These are phyloP conservation scores for Barbarea vulgaris DNA, from an alignment of 345 rosid species.

Conservation along the genomic window DNA sequence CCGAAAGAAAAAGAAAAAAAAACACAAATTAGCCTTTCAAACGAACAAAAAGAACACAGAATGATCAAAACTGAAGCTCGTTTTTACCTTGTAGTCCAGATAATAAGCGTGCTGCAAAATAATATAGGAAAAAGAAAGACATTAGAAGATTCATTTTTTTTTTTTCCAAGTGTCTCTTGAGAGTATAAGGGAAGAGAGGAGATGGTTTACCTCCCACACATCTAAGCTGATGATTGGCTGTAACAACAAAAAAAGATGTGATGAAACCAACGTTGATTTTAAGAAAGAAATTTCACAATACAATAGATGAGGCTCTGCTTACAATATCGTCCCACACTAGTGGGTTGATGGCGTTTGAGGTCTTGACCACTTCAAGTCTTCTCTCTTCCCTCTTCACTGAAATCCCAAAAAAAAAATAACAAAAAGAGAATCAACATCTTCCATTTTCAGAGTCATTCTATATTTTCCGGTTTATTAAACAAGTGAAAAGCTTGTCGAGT, in stretches of 20 bases:
- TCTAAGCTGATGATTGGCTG: conserved; percentile 93
- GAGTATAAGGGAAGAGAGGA: conserved; percentile 5
- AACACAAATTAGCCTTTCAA: conserved; percentile 1
- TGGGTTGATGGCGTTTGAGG: conserved; percentile 78
- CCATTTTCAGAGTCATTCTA: background rate
- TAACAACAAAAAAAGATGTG: conserved; percentile 44
- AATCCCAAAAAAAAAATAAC: conserved; percentile 8
- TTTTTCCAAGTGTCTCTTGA: background rate
- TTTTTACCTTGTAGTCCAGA: conserved; percentile 80
- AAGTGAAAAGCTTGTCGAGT: conserved; percentile 12
- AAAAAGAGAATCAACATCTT: background rate
- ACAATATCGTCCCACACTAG: conserved; percentile 89
- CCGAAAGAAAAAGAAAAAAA: background rate
- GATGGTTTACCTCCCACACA: conserved; percentile 82
- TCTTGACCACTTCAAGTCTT: conserved; percentile 67
- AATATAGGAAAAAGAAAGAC: conserved; percentile 2
- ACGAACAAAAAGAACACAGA: background rate
- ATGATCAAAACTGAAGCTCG: background rate
- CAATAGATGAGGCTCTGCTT: conserved; percentile 32
- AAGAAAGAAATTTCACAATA: background rate
- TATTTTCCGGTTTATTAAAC: background rate
- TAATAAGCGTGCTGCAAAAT: conserved; percentile 89
- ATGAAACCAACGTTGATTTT: conserved; percentile 5
- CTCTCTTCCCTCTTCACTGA: conserved; percentile 84
- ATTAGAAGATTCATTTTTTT: background rate